Evolutionary conservation across 192 early-diverging fungal genomes (phyloP).

Genomic region (Podila minutissima): DNA sequence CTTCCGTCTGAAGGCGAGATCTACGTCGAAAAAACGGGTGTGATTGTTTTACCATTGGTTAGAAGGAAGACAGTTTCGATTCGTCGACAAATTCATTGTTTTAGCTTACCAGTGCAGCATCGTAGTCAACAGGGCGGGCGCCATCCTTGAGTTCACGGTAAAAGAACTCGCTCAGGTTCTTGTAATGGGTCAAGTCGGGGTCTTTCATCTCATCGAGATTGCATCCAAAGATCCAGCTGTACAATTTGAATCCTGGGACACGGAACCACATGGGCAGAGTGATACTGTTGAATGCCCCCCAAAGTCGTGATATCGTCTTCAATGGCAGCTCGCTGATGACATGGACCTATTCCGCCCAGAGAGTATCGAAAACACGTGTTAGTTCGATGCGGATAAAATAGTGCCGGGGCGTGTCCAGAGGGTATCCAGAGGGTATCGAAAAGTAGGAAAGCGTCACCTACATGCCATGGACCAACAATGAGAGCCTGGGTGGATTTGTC

Average conservation of each 20-base stretch:
- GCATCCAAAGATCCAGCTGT: conserved; percentile 89
- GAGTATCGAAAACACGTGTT: not conserved
- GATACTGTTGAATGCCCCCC: conserved; percentile 88
- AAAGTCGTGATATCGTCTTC: conserved; percentile 88
- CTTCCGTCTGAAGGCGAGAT: conserved; percentile 92
- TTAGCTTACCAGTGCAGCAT: conserved; percentile 67
- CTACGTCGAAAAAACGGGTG: conserved; percentile 25
- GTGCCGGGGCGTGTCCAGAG: no score
- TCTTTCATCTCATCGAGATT: conserved; percentile 95
- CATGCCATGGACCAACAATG: conserved; percentile 88
- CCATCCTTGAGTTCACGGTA: conserved; percentile 88
- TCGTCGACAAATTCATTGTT: no score
- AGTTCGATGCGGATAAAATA: no score
- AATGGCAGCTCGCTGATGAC: conserved; percentile 89
- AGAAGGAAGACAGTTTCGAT: not conserved
- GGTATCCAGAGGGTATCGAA: not conserved
- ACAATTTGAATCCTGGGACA: conserved; percentile 76
- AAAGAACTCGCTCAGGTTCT: conserved; percentile 92
- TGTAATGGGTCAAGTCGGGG: conserved; percentile 79
- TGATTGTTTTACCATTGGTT: not conserved
- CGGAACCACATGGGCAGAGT: conserved; percentile 85
- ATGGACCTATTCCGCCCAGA: conserved; percentile 67
- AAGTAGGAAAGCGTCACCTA: conserved; percentile 6
- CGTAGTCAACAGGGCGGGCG: conserved; percentile 75
- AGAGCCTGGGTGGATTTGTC: conserved; percentile 55